Evolutionary conservation across 2,329 filamentous ascomycete genomes (phyloP).

Genomic region (Beauveria rudraprayagi): DNA sequence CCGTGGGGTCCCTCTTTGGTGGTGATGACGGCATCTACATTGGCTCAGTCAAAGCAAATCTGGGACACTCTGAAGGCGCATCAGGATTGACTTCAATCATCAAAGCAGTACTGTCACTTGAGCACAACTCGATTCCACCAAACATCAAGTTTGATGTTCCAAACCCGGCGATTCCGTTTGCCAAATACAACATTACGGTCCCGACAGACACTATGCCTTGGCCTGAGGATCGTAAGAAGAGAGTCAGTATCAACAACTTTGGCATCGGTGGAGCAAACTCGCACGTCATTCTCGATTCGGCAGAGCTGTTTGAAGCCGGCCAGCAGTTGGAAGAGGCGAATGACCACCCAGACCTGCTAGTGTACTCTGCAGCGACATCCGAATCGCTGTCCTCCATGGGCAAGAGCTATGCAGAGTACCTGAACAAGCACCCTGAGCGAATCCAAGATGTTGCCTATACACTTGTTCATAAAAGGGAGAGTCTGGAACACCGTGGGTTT

Average conservation of each 20-base stretch:
- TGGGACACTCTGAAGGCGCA: constrained; percentile 31
- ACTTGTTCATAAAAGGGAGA: neutral
- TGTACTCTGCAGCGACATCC: neutral
- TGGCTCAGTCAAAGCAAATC: constrained; percentile 30
- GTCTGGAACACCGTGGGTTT: neutral
- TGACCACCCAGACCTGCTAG: neutral
- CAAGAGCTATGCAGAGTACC: neutral
- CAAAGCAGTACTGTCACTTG: constrained; percentile 21
- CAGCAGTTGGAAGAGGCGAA: neutral
- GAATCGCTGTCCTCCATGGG: neutral
- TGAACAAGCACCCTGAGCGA: neutral
- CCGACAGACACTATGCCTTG: neutral
- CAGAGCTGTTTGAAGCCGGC: neutral
- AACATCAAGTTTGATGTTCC: constrained; percentile 14
- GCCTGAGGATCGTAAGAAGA: neutral
- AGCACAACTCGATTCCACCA: constrained; percentile 13
- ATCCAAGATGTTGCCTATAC: neutral
- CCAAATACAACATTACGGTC: neutral
- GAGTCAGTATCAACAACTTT: constrained; percentile 17
- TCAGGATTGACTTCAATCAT: constrained; percentile 24
- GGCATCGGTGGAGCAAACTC: constrained; percentile 16
- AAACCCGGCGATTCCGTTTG: constrained; percentile 14
- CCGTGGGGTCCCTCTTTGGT: constrained; percentile 27
- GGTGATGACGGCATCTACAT: constrained; percentile 18
- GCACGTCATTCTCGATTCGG: constrained; percentile 15